Conservation (phyloP, 129 eudicot species). For the Pulicaria dysenterica region DNA sequence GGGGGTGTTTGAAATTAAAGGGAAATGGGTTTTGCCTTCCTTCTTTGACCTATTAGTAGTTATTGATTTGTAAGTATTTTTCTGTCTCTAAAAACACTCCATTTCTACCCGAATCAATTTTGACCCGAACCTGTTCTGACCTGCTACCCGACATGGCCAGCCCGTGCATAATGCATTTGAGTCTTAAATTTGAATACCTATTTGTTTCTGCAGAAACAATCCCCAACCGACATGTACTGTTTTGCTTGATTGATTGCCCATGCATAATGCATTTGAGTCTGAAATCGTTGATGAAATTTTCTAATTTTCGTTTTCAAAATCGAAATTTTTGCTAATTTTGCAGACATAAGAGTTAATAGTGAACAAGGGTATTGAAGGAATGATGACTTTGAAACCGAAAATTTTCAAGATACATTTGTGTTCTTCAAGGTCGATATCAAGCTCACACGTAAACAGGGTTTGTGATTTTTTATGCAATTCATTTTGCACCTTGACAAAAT, state of each 20-base stretch:
- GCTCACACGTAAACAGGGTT: neutral
- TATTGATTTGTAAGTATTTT: too few species aligned
- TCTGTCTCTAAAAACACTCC: too few species aligned
- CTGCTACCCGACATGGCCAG: too few species aligned
- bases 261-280: neutral
- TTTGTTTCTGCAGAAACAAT: too few species aligned
- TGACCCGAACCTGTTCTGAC: too few species aligned
- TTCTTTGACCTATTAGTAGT: too few species aligned
- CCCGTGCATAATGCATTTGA: too few species aligned
- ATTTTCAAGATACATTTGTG: neutral
- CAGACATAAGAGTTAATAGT: neutral
- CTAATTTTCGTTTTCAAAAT: constrained; percentile 5
- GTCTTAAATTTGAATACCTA: too few species aligned
- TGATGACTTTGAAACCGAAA: constrained; percentile 23
- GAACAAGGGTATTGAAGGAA: neutral
- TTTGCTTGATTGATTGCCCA: neutral
- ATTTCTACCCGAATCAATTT: too few species aligned
- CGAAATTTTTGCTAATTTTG: neutral
- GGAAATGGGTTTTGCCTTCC: too few species aligned
- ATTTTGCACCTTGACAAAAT: constrained; percentile 27
- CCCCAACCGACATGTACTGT: neutral
- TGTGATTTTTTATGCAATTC: constrained; percentile 7
- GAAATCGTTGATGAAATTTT: neutral
- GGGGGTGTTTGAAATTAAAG: too few species aligned
- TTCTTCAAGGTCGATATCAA: constrained; percentile 7